Percentiles rank a stretch among this genome's conserved stretches.
These are phyloP conservation scores for Linum usitatissimum DNA, from an alignment of 345 rosid genomes.

Conservation along the genomic window DNA sequence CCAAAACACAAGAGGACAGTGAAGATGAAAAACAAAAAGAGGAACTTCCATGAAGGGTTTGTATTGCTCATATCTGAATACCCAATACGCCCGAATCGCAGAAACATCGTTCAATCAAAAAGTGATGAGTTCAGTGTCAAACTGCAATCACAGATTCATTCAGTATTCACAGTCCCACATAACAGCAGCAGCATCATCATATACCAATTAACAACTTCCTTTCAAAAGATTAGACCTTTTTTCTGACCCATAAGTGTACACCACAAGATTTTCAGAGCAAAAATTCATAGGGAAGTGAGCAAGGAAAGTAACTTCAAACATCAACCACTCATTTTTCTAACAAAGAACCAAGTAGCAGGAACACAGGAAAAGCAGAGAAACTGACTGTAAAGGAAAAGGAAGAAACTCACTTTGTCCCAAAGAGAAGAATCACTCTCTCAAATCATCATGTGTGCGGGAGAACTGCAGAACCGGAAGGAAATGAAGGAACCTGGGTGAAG, in stretches of 20 bases:
- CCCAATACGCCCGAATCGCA: slow-evolving; percentile 48
- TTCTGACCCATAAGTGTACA: slow-evolving; percentile 3
- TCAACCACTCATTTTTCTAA: not conserved
- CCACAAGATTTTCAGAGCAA: not conserved
- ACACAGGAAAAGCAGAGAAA: not conserved
- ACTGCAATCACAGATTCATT: slow-evolving; percentile 56
- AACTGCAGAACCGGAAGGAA: not conserved
- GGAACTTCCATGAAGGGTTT: slow-evolving; percentile 55
- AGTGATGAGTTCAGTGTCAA: slow-evolving; percentile 21
- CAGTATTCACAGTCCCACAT: slow-evolving; percentile 10
- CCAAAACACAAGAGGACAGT: slow-evolving; percentile 39
- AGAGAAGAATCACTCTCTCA: not conserved
- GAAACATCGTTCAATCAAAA: slow-evolving; percentile 58
- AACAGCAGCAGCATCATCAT: not conserved
- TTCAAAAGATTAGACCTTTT: slow-evolving; percentile 1
- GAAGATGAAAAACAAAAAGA: slow-evolving; percentile 53
- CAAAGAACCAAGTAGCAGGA: not conserved
- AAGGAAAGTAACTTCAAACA: not conserved
- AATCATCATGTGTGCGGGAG: not conserved
- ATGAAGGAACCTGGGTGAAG: not conserved
- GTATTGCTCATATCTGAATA: slow-evolving; percentile 30
- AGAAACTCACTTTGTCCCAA: not conserved
- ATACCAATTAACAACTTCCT: not conserved
- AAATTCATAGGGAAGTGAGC: not conserved
- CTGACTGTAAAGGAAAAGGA: not conserved